phyloP scores from a whole-genome alignment of 805 yeast genomes.

The Starmerella bombi region DNA sequence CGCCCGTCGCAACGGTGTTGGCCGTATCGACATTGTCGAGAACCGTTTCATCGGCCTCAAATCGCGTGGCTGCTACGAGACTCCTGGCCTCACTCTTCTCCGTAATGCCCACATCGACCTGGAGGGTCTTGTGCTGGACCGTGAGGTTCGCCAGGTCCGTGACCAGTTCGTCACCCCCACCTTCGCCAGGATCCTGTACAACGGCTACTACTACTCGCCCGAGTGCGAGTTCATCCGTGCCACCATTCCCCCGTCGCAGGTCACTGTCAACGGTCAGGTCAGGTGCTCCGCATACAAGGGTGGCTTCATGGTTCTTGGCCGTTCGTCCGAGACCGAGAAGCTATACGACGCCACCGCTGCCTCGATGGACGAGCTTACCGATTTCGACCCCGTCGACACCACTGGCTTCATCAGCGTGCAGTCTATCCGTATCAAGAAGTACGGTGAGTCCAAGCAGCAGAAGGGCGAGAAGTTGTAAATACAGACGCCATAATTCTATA shows the following conservation, averaged over 20 bases:
- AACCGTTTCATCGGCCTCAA: conserved; percentile 97
- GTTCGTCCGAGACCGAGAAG: conserved; percentile 91
- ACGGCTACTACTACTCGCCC: conserved; percentile 96
- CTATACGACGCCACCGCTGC: conserved; percentile 96
- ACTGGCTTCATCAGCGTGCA: conserved; percentile 96
- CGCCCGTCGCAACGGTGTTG: conserved; percentile 98
- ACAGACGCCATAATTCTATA: no score
- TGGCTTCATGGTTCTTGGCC: conserved; percentile 66
- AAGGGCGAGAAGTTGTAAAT: conserved; percentile 36
- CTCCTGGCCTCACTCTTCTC: conserved; percentile 92
- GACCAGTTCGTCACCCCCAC: conserved; percentile 90
- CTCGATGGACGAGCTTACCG: conserved; percentile 98
- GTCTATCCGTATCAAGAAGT: conserved; percentile 95
- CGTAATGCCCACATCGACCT: conserved; percentile 90
- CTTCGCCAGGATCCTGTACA: conserved; percentile 81
- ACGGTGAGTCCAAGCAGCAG: conserved; percentile 88
- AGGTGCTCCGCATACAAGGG: conserved; percentile 94
- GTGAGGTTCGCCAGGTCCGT: conserved; percentile 95
- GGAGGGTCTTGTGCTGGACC: conserved; percentile 92
- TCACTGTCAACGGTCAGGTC: conserved; percentile 89
- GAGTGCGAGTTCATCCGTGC: conserved; percentile 90
- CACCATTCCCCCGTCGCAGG: conserved; percentile 76
- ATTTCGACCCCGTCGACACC: conserved; percentile 93
- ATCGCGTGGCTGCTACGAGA: conserved; percentile 98
- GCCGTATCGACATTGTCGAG: conserved; percentile 98